Percentiles rank a stretch among this genome's conserved stretches.
Evolutionary conservation across 176 grass and related monocot genomes (phyloP).

Genomic region (Dactylis glomerata): DNA sequence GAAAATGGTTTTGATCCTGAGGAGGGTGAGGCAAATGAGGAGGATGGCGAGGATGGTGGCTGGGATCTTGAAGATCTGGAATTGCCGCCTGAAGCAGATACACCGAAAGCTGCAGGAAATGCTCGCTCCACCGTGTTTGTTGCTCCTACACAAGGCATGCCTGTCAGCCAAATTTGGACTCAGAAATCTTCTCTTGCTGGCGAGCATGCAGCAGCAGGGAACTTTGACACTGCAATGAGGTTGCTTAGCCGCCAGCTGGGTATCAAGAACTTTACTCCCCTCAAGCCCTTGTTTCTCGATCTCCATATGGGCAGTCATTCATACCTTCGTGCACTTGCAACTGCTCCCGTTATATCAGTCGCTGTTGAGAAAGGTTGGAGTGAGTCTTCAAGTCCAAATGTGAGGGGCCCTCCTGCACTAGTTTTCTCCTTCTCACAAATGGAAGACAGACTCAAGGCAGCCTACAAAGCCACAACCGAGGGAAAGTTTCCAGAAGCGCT

Average conservation of each 20-base stretch:
- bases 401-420: constrained; percentile 72
- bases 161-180: constrained; percentile 79
- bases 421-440: constrained; percentile 72
- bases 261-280: constrained; percentile 75
- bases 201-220: constrained; percentile 78
- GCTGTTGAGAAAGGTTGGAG: constrained; percentile 85
- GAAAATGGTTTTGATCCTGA: constrained; percentile 60
- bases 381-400: constrained; percentile 72
- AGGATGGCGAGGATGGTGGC: constrained; percentile 52
- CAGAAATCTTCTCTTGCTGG: constrained; percentile 89
- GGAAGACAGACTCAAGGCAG: constrained; percentile 76
- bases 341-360: constrained; percentile 46
- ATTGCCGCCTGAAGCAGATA: constrained; percentile 61
- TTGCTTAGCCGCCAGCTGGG: constrained; percentile 76
- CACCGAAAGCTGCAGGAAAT: constrained; percentile 43
- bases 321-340: constrained; percentile 57
- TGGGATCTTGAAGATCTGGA: constrained; percentile 96
- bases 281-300: constrained; percentile 73
- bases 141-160: constrained; percentile 67
- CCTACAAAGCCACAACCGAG: constrained; percentile 69
- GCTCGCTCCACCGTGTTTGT: constrained; percentile 50
- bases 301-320: constrained; percentile 61
- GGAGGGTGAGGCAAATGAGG: constrained; percentile 63
- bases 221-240: constrained; percentile 84
- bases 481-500: constrained; percentile 76